These are phyloP conservation scores for Metschnikowia gelsemii DNA, from an alignment of 805 yeast species.

Conservation along the genomic window DNA sequence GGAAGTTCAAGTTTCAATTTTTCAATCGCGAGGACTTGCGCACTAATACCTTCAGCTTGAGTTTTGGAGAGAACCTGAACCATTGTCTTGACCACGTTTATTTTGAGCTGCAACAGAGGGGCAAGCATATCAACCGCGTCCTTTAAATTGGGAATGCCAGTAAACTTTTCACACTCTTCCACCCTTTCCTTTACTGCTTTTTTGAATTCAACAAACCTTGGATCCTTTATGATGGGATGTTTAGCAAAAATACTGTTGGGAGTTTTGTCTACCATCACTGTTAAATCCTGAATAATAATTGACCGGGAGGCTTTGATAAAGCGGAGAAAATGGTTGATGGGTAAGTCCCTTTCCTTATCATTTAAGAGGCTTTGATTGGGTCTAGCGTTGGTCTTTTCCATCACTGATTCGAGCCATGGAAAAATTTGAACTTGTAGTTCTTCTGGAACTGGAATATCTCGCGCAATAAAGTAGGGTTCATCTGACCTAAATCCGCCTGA, in stretches of 20 bases:
- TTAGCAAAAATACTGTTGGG: conserved; percentile 3
- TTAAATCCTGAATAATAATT: conserved; percentile 11
- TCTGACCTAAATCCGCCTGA: conserved; percentile 4
- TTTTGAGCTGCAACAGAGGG: not conserved
- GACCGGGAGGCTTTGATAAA: conserved; percentile 7
- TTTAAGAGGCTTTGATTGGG: not conserved
- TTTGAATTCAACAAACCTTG: not conserved
- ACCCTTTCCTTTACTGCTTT: not conserved
- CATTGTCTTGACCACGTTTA: not conserved
- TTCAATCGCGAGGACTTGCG: not conserved
- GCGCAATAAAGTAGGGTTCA: conserved; percentile 5
- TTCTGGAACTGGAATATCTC: conserved; percentile 2
- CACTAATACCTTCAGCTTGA: not conserved
- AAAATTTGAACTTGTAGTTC: conserved; percentile 2
- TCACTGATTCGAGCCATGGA: conserved; percentile 7
- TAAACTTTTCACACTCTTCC: not conserved
- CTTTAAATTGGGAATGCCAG: not conserved
- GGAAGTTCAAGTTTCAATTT: not conserved
- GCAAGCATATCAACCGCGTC: not conserved
- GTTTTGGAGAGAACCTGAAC: not conserved
- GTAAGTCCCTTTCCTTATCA: not conserved
- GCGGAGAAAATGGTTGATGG: not conserved
- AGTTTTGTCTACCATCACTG: conserved; percentile 2
- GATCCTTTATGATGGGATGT: conserved; percentile 1
- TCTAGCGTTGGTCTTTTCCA: not conserved